Evolutionary conservation across 305 asterid genomes (phyloP), one percentile per base, ranked within the genome.

Genomic region (Fraxinus platypoda): DNA sequence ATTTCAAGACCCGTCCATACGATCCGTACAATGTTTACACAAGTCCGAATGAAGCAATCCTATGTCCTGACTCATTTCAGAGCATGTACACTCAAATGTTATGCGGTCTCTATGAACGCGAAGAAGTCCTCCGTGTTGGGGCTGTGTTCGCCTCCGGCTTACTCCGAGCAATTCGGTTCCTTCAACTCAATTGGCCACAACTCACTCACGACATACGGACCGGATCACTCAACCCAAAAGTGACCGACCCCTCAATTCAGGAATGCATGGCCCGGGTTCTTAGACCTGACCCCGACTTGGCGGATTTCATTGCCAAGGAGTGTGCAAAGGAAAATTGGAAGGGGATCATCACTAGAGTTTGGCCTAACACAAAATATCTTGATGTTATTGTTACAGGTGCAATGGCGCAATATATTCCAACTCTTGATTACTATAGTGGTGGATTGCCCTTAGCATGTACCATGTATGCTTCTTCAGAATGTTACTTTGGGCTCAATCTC

Each of bases 1-100:
- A 35, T 28, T 86, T 86, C 85, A 88, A 78, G 74, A 76, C 49
- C 75, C 87, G 82, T 19, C 78, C 80, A 34, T 38, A 52, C 30
- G 78, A 85, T 80, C 83, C 84, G 35, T 77, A 66, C 26, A 82
- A 80, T 30, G 75, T 78, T 0, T 85, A 81, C 86, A 87, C 88
- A 17, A 87, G 88, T 3, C 90, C 90, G 0, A 31, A 64, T n/a
- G 86, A 88, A 73, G 85, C 89, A 72, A 82, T 86, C 57, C 79
- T 81, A 2, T 88, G 87, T 30, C 66, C 71, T 17, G 90, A 88
- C 79, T 31, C 80, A 9, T 31, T 79, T 72, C 90, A 86, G 62
- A 86, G 89, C 86, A 85, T 82, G 86, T 86, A 88, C 78, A 23
- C 86, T 31, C 90, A 88, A 35, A 86, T 88, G 87, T 57, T 88